Evolutionary conservation across 23 red algal species (phyloP), one percentile per base, ranked within the genome.

Genomic region (Gracilaria domingensis): DNA sequence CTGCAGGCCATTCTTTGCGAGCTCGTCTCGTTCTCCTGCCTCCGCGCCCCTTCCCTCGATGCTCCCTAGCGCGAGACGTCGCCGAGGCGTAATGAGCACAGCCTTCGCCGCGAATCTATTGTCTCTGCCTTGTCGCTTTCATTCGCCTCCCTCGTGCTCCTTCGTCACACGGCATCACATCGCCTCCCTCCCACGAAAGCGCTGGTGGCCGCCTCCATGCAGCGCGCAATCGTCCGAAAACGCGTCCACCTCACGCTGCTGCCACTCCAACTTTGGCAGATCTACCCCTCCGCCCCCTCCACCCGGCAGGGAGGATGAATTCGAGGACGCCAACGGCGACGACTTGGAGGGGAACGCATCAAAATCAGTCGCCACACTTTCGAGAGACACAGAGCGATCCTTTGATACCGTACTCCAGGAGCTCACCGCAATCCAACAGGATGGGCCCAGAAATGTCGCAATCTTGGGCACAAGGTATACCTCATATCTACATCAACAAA

Each of bases 401-500:
- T 96, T 99, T 66, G 97, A 96, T 75, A 99, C 97, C 0, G 92
- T 99, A 16, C 93, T 99, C 30, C 97, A 99, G 77, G 97, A 99
- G 82, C 84, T 99, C 66, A 89, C 93, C 20, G 94, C 97, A 49
- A 99, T 99, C 61, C 97, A 99, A 75, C 80, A 82, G 24, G 97
- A 96, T 75, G 94, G 93, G n/a, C 97, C 97, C 71, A 83, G 94
- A 24, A 96, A 95, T 59, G 93, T 99, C 65, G 97, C 97, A 56
- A 96, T 99, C 69, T 65, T 99, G 24, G 97, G 97, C 49, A 99
- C 97, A 23, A 70, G 97, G 23, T 91, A 99, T 57, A 88, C 86
- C 47, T 91, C 84, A 7, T 99, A 95, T 72, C 62, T 99, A 32
- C 97, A 99, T 75, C 97, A 99, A 79, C 97, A 99, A 66, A 99